phyloP scores from a whole-genome alignment of 805 yeast genomes.

The Maudiozyma bulderi region DNA sequence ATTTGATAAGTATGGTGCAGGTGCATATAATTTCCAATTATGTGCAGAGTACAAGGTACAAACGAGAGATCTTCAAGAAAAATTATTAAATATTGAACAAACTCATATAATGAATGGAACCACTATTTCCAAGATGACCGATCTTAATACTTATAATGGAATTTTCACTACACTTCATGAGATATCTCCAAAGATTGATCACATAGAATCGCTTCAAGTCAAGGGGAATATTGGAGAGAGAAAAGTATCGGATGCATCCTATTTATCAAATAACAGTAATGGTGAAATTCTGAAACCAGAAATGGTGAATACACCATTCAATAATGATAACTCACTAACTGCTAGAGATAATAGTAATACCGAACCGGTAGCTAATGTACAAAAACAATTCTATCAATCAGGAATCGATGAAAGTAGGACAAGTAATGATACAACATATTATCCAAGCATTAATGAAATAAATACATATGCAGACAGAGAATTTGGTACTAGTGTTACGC shows the following conservation, averaged over 20 bases:
- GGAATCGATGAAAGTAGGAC: neutral
- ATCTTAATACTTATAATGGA: slow-evolving; percentile 5
- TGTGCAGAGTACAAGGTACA: slow-evolving; percentile 41
- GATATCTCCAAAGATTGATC: slow-evolving; percentile 17
- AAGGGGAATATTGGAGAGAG: neutral
- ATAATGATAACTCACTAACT: neutral
- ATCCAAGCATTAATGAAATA: slow-evolving; percentile 1
- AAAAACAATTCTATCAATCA: neutral
- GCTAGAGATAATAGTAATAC: neutral
- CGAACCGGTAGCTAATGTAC: neutral
- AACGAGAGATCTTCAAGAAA: slow-evolving; percentile 20
- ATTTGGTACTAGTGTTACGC: neutral
- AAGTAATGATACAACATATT: slow-evolving; percentile 1
- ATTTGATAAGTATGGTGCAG: slow-evolving; percentile 34
- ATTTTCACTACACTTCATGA: slow-evolving; percentile 22
- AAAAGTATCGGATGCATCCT: slow-evolving; percentile 3
- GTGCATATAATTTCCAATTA: slow-evolving; percentile 50
- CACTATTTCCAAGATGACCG: neutral
- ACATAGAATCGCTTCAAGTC: neutral
- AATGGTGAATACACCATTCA: neutral
- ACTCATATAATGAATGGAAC: neutral
- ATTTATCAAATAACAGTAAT: neutral
- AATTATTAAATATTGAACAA: slow-evolving; percentile 18
- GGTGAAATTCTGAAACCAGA: neutral
- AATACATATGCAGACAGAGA: neutral